Conservation (phyloP, 192 early-diverging fungal species). For the Rhizophagus prolifer region DNA sequence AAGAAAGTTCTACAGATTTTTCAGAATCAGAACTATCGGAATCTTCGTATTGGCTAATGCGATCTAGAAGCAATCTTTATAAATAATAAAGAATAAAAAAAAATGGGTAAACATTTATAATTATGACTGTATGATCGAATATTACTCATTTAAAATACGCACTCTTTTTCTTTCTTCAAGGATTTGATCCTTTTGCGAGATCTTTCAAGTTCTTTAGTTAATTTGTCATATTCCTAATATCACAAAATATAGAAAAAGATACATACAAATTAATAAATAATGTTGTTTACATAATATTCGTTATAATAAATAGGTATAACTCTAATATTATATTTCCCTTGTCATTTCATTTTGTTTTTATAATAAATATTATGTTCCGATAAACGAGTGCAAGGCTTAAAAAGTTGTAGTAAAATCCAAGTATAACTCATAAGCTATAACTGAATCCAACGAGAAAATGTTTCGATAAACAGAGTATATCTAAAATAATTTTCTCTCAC, state of each 20-base stretch:
- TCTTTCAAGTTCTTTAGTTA: constrained; percentile 23
- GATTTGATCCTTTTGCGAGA: constrained; percentile 22
- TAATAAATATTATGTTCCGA: too few species aligned
- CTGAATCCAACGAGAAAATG: too few species aligned
- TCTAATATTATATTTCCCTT: too few species aligned
- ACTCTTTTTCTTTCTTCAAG: constrained; percentile 31
- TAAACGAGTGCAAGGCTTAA: too few species aligned
- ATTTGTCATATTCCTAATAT: constrained; percentile 9
- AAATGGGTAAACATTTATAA: not conserved
- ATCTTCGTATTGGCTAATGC: constrained; percentile 19
- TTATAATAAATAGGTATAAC: not conserved
- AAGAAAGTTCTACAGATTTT: constrained; percentile 18
- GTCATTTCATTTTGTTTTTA: too few species aligned
- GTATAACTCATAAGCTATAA: too few species aligned
- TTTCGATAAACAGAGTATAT: too few species aligned
- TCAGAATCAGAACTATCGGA: constrained; percentile 15
- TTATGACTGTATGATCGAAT: not conserved
- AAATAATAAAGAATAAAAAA: not conserved
- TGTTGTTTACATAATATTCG: not conserved
- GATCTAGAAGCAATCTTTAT: constrained; percentile 16
- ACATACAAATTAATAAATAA: too few species aligned
- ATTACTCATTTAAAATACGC: not conserved
- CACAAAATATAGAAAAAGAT: not conserved
- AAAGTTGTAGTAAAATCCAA: too few species aligned
- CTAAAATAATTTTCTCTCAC: not conserved